Conservation (phyloP, 495 filamentous ascomycete species). For the Margaritispora aquatica region DNA sequence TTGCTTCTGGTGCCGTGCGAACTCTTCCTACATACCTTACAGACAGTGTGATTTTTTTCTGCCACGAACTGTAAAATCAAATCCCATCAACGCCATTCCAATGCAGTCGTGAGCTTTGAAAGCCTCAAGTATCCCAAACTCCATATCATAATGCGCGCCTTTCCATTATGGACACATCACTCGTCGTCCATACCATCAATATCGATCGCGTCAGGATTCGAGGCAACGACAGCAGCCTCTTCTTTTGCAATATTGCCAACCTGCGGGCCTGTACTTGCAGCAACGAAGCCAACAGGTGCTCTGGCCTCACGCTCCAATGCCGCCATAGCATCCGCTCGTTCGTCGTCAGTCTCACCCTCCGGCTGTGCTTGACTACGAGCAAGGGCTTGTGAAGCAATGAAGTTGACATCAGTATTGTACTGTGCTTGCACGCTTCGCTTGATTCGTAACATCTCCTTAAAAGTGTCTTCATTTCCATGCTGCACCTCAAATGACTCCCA, state of each 20-base stretch:
- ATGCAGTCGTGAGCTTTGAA: slow-evolving; percentile 6
- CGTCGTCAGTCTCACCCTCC: slow-evolving; percentile 35
- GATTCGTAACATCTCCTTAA: slow-evolving; percentile 97
- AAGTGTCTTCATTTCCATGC: slow-evolving; percentile 98
- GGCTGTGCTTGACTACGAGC: slow-evolving; percentile 65
- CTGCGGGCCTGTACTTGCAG: slow-evolving; percentile 73
- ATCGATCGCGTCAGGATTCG: slow-evolving; percentile 87
- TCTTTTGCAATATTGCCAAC: slow-evolving; percentile 53
- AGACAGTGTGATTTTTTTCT: not conserved
- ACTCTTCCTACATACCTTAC: not conserved
- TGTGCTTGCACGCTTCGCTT: slow-evolving; percentile 96
- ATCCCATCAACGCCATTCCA: not conserved
- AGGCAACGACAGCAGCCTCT: slow-evolving; percentile 36
- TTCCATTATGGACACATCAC: not conserved
- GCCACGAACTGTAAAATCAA: slow-evolving; percentile 1
- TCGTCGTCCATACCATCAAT: slow-evolving; percentile 50
- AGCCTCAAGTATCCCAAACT: not conserved
- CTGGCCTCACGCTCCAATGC: slow-evolving; percentile 82
- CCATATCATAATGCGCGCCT: not conserved
- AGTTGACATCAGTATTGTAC: slow-evolving; percentile 98
- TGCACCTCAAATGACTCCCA: slow-evolving; percentile 97
- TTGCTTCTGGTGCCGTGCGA: not conserved
- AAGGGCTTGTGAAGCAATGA: slow-evolving; percentile 93
- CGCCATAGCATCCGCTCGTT: slow-evolving; percentile 77
- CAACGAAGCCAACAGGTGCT: slow-evolving; percentile 87